A percentile compares a stretch with the other conserved stretches of the same genome.
phyloP scores from a whole-genome alignment of 208 protist genomes.

The Eutreptiella sp. region DNA sequence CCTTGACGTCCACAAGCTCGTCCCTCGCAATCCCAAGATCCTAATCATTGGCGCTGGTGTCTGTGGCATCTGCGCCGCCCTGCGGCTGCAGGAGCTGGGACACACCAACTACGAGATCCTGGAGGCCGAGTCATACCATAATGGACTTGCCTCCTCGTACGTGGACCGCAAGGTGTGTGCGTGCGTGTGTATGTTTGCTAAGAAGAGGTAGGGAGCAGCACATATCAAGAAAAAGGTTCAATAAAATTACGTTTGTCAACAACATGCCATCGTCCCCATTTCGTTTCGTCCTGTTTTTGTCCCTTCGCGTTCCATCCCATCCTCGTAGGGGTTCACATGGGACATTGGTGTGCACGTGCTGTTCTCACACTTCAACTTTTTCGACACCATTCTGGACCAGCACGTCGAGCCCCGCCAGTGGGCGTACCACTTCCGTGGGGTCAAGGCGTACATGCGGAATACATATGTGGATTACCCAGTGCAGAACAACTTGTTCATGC shows the following conservation, averaged over 20 bases:
- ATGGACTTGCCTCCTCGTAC: constrained; percentile 54
- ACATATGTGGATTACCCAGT: constrained; percentile 63
- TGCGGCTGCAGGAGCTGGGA: constrained; percentile 49
- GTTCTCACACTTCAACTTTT: constrained; percentile 72
- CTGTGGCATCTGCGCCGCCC: constrained; percentile 55
- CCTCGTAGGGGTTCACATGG: constrained; percentile 67
- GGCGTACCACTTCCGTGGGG: constrained; percentile 34
- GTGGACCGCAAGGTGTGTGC: constrained; percentile 43
- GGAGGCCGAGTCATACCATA: constrained; percentile 39
- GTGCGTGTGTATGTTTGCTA: no score
- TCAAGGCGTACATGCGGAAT: constrained; percentile 53
- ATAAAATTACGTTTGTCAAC: no score
- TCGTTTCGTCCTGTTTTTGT: no score
- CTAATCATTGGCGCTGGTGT: constrained; percentile 58
- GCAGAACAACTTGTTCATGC: constrained; percentile 65
- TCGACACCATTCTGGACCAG: constrained; percentile 63
- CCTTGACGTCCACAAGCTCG: no score
- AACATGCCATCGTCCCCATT: no score
- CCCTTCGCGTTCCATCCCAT: no score
- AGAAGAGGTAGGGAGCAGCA: no score
- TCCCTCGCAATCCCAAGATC: no score
- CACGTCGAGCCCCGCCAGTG: not conserved
- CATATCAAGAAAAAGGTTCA: no score
- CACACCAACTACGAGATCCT: constrained; percentile 50
- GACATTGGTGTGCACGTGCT: constrained; percentile 69